Percentiles rank a stretch among this genome's conserved stretches.
phyloP scores from a whole-genome alignment of 2,329 filamentous ascomycete species.

The Trichoderma harzianum region DNA sequence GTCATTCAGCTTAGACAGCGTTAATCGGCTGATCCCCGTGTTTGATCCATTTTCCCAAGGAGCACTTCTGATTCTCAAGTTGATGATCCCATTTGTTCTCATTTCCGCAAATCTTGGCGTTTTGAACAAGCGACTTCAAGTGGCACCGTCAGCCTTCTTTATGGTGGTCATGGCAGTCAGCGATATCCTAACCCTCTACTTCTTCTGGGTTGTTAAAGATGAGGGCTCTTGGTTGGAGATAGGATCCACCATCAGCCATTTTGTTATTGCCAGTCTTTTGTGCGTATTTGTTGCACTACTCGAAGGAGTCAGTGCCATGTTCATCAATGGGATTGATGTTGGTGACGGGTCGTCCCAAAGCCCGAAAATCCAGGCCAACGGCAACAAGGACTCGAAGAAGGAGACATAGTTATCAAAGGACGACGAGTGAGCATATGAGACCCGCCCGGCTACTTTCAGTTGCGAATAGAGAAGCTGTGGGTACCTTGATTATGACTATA shows the following conservation, averaged over 20 bases:
- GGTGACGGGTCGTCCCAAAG: background rate
- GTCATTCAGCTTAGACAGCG: slow-evolving; percentile 88
- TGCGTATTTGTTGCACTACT: slow-evolving; percentile 88
- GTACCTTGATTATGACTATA: background rate
- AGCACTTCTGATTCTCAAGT: slow-evolving; percentile 79
- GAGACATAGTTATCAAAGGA: background rate
- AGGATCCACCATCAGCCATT: slow-evolving; percentile 93
- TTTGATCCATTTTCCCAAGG: slow-evolving; percentile 94
- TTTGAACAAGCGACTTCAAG: slow-evolving; percentile 76
- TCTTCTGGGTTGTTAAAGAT: slow-evolving; percentile 97
- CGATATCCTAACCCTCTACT: slow-evolving; percentile 88
- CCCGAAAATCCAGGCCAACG: background rate
- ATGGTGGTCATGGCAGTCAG: slow-evolving; percentile 91
- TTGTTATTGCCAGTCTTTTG: slow-evolving; percentile 83
- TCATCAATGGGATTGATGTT: slow-evolving; percentile 77
- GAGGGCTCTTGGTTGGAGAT: slow-evolving; percentile 98
- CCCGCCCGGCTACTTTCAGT: background rate
- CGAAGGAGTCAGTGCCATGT: slow-evolving; percentile 79
- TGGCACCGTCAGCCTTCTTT: slow-evolving; percentile 85
- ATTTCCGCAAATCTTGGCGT: slow-evolving; percentile 94
- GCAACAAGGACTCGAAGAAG: background rate
- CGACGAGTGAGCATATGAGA: background rate
- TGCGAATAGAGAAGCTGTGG: background rate
- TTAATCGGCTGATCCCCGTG: slow-evolving; percentile 79
- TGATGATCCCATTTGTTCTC: slow-evolving; percentile 89